A percentile compares a stretch with the other conserved stretches of the same genome.
phyloP scores from a whole-genome alignment of 371 early-diverging fungal species.

The Lichtheimia ramosa region DNA sequence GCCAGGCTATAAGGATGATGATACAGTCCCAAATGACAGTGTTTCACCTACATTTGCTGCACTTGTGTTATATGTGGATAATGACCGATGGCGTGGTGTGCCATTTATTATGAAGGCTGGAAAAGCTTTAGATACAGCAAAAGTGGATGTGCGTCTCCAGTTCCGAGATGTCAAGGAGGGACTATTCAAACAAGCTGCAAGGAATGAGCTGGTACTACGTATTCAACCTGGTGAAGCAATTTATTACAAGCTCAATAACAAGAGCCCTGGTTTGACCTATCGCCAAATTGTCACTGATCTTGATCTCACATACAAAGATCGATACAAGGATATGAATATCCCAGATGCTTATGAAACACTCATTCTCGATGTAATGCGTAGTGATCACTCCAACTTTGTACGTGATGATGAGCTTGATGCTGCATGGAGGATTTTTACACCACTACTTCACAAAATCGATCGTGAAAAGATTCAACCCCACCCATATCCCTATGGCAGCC shows the following conservation, averaged over 20 bases:
- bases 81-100: conserved; percentile 95
- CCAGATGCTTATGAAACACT: conserved; percentile 97
- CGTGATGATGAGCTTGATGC: conserved; percentile 94
- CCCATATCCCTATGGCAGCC: conserved; percentile 83
- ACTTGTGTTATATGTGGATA: conserved; percentile 82
- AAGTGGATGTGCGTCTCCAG: conserved; percentile 94
- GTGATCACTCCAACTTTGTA: conserved; percentile 96
- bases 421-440: conserved; percentile 97
- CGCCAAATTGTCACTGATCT: conserved; percentile 82
- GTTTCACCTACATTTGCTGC: conserved; percentile 95
- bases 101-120: conserved; percentile 97
- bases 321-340: conserved; percentile 83
- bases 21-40: conserved; percentile 74
- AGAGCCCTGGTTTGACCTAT: conserved; percentile 81
- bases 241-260: conserved; percentile 97
- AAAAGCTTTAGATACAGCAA: conserved; percentile 92
- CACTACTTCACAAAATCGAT: conserved; percentile 90
- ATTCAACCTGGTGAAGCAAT: conserved; percentile 95
- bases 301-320: conserved; percentile 85
- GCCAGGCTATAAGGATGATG: conserved; percentile 92
- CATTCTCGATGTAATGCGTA: conserved; percentile 86
- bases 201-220: conserved; percentile 96
- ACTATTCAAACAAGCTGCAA: conserved; percentile 68
- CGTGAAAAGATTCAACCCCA: conserved; percentile 61
- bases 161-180: conserved; percentile 87